phyloP scores from a whole-genome alignment of 139 green algal species.

The Coelastrella sp. region DNA sequence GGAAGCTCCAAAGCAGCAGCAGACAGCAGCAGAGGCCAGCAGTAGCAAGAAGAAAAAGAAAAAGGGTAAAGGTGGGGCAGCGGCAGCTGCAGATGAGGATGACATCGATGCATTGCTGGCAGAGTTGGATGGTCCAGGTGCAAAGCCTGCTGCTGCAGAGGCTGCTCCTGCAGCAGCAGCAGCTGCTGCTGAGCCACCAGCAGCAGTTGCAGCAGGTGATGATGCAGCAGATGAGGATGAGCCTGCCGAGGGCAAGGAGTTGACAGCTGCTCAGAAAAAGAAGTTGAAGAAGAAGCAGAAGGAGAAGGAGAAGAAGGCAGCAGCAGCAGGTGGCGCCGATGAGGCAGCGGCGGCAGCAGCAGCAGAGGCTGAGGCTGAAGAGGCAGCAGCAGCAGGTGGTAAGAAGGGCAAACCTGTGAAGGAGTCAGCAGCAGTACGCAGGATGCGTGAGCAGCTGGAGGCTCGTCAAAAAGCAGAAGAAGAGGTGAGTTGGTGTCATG shows the following conservation, averaged over 20 bases:
- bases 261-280: constrained; percentile 86
- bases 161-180: constrained; percentile 40
- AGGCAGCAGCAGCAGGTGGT: constrained; percentile 51
- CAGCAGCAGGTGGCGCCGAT: constrained; percentile 41
- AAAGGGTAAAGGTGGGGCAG: constrained; percentile 10
- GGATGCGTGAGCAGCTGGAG: constrained; percentile 85
- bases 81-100: constrained; percentile 64
- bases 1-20: constrained; percentile 62
- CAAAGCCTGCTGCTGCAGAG: constrained; percentile 31
- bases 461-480: constrained; percentile 71
- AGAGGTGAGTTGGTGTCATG: constrained; percentile 55
- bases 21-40: constrained; percentile 28
- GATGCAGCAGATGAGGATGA: constrained; percentile 51
- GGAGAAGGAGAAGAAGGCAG: constrained; percentile 80
- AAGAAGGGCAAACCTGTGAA: constrained; percentile 76
- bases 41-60: constrained; percentile 53
- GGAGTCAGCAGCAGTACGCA: constrained; percentile 78
- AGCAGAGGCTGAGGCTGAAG: constrained; percentile 47
- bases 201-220: constrained; percentile 37
- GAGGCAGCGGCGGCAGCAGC: constrained; percentile 47
- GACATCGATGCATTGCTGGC: constrained; percentile 81
- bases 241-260: constrained; percentile 60
- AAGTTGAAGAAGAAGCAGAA: constrained; percentile 89
- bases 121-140: constrained; percentile 66
- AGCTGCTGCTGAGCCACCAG: constrained; percentile 18